These are phyloP conservation scores for Chytridiales sp. DNA, from an alignment of 371 early-diverging fungal genomes.

Conservation along the genomic window DNA sequence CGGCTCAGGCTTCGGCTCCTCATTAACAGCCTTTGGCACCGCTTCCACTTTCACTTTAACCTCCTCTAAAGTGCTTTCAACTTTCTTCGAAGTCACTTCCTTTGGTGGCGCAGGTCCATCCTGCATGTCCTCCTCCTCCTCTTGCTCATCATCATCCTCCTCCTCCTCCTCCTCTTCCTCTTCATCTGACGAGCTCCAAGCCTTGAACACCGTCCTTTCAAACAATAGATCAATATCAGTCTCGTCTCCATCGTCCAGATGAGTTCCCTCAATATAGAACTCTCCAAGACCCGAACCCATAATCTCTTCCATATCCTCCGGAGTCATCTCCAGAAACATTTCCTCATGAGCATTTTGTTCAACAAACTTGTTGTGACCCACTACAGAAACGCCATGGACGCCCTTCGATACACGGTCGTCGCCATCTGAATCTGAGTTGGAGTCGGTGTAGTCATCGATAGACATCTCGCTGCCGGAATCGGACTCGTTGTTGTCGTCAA, in stretches of 20 bases:
- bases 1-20: no score
- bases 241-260: conserved; percentile 15
- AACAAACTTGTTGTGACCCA: no score
- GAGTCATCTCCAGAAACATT: no score
- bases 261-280: no score
- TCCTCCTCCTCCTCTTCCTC: conserved; percentile 32
- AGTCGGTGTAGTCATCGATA: not conserved
- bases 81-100: not conserved
- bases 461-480: not conserved
- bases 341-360: no score
- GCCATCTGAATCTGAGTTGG: no score
- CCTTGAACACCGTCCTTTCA: conserved; percentile 11
- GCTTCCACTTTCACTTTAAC: not conserved
- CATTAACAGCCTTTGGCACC: not conserved
- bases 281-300: no score
- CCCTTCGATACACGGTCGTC: no score
- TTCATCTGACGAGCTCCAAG: conserved; percentile 34
- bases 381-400: no score
- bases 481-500: not conserved
- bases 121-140: conserved; percentile 11
- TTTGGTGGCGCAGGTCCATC: not conserved
- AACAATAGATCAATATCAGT: conserved; percentile 25
- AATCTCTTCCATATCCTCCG: conserved; percentile 18
- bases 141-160: conserved; percentile 21
- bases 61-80: not conserved